Percentiles rank a stretch among this genome's conserved stretches.
phyloP scores from a whole-genome alignment of 805 yeast species.

The Starmera amethionina region DNA sequence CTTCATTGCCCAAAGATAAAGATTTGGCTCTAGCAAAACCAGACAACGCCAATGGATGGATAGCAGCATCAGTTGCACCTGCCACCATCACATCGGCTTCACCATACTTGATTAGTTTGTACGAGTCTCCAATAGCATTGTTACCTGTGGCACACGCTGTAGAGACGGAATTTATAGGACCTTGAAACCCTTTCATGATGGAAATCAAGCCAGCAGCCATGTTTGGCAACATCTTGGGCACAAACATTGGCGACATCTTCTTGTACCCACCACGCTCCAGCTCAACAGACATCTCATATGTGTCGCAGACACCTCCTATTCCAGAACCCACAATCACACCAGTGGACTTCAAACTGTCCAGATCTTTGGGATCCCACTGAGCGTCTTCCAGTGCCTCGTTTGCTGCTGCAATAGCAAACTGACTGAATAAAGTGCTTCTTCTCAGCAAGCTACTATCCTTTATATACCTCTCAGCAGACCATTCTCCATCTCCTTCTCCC shows the following conservation, averaged over 20 bases:
- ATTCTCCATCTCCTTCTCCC: slow-evolving; percentile 31
- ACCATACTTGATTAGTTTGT: slow-evolving; percentile 65
- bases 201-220: slow-evolving; percentile 95
- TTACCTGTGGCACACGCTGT: slow-evolving; percentile 98
- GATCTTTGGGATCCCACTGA: slow-evolving; percentile 31
- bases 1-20: slow-evolving; percentile 53
- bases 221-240: slow-evolving; percentile 75
- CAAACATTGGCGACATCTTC: slow-evolving; percentile 74
- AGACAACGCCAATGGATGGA: slow-evolving; percentile 79
- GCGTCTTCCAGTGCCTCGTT: slow-evolving; percentile 71
- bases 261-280: slow-evolving; percentile 45
- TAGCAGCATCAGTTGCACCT: slow-evolving; percentile 86
- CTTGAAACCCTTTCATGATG: slow-evolving; percentile 64
- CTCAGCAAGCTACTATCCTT: slow-evolving; percentile 33
- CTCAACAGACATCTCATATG: slow-evolving; percentile 50
- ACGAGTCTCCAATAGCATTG: slow-evolving; percentile 90
- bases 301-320: slow-evolving; percentile 76
- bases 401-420: slow-evolving; percentile 71
- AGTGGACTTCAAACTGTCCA: slow-evolving; percentile 25
- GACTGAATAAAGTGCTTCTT: slow-evolving; percentile 62
- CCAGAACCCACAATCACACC: slow-evolving; percentile 93
- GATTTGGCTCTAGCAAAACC: slow-evolving; percentile 90
- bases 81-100: slow-evolving; percentile 83
- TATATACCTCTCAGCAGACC: slow-evolving; percentile 45
- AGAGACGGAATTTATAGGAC: slow-evolving; percentile 81